Percentiles rank a stretch among this genome's conserved stretches.
phyloP scores from a whole-genome alignment of 805 yeast species.

The Monosporozyma servazzii region DNA sequence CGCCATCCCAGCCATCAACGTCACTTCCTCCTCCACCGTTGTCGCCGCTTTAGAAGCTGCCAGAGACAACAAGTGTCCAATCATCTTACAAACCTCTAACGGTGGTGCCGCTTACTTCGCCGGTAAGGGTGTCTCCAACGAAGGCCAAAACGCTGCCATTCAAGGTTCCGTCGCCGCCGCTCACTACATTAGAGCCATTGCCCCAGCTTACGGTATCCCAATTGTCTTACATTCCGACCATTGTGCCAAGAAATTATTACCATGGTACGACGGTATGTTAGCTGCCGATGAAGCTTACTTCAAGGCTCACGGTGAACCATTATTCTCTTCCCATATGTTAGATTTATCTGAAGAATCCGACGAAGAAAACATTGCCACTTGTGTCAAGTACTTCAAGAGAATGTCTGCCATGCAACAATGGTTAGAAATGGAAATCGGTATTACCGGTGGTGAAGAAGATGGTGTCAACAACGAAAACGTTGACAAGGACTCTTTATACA shows the following conservation, averaged over 20 bases:
- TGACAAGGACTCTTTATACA: conserved; percentile 78
- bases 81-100: conserved; percentile 91
- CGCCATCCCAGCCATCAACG: conserved; percentile 98
- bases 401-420: conserved; percentile 92
- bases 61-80: conserved; percentile 88
- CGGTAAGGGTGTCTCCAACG: conserved; percentile 96
- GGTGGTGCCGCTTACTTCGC: conserved; percentile 99
- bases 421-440: conserved; percentile 99
- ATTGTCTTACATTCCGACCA: conserved; percentile 96
- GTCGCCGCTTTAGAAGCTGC: conserved; percentile 97
- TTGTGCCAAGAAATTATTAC: conserved; percentile 95
- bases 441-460: conserved; percentile 99
- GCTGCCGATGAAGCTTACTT: conserved; percentile 92
- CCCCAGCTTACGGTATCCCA: conserved; percentile 94
- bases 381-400: conserved; percentile 91
- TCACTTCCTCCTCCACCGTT: conserved; percentile 94
- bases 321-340: conserved; percentile 98
- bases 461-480: conserved; percentile 98
- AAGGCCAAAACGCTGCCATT: conserved; percentile 88
- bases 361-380: conserved; percentile 88
- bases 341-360: conserved; percentile 95
- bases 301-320: conserved; percentile 81
- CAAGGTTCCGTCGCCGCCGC: conserved; percentile 96
- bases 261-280: conserved; percentile 98
- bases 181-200: conserved; percentile 92